These are phyloP conservation scores for Aureobasidium sp. DNA, from an alignment of 2,329 filamentous ascomycete genomes.

Conservation along the genomic window DNA sequence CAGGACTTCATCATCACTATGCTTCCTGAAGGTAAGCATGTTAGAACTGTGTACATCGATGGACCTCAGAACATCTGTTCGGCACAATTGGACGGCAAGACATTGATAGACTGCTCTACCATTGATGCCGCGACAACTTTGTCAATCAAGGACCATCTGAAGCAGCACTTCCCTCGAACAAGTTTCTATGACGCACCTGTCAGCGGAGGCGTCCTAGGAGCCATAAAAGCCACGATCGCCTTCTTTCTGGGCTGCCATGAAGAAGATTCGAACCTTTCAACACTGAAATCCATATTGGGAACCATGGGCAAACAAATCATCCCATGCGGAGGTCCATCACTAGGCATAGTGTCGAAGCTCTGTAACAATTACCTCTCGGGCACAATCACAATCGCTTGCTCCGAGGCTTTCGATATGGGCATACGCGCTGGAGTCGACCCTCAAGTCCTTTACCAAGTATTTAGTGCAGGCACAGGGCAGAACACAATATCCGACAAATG, in stretches of 20 bases:
- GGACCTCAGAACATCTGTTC: slow-evolving; percentile 36
- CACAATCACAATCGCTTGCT: slow-evolving; percentile 51
- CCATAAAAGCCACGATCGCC: slow-evolving; percentile 44
- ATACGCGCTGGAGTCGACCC: slow-evolving; percentile 53
- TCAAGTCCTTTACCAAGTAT: slow-evolving; percentile 45
- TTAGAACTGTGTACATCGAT: slow-evolving; percentile 45
- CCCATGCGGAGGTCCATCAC: slow-evolving; percentile 48
- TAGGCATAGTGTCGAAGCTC: slow-evolving; percentile 53
- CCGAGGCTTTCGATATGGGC: slow-evolving; percentile 55
- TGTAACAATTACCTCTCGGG: slow-evolving; percentile 56
- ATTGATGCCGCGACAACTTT: slow-evolving; percentile 44
- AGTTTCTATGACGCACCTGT: slow-evolving; percentile 49
- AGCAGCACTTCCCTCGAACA: slow-evolving; percentile 32
- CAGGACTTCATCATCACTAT: slow-evolving; percentile 47
- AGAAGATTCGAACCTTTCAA: slow-evolving; percentile 37
- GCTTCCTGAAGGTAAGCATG: slow-evolving; percentile 48
- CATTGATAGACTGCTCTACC: slow-evolving; percentile 50
- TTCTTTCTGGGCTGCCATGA: slow-evolving; percentile 50
- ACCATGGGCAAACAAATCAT: slow-evolving; percentile 50
- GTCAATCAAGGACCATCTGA: slow-evolving; percentile 15
- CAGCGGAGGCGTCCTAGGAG: slow-evolving; percentile 47
- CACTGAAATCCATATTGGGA: slow-evolving; percentile 38
- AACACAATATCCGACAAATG: slow-evolving; percentile 46
- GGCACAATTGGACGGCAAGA: slow-evolving; percentile 36
- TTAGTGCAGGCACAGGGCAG: slow-evolving; percentile 45